Evolutionary conservation across 2,329 filamentous ascomycete genomes (phyloP), one percentile per base, ranked within the genome.

Genomic region (Fusarium tuaranense): DNA sequence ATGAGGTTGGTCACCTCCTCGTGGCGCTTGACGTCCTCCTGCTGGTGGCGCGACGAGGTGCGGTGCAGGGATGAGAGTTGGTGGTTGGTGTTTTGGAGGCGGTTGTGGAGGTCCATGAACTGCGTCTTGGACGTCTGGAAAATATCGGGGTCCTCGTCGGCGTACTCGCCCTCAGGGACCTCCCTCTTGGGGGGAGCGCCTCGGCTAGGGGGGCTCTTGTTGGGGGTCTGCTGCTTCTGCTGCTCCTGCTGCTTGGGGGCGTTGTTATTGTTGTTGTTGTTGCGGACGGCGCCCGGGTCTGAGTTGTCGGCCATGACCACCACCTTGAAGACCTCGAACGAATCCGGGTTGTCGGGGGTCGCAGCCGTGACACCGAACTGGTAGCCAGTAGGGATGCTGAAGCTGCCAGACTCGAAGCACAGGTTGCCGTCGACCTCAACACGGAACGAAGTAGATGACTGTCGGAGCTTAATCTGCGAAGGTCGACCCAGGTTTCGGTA

Each of bases 401-500:
- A 88, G 86, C 94, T 93, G 82, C 92, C 86, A 63, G 92, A 96
- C 80, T 94, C 90, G 85, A 99, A 98, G 86, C 97, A 99, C 46
- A 90, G 85, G 63, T 88, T 87, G 69, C 92, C 92, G 81, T 98
- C 97, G 36, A 98, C 87, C 63, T 92, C 90, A 68, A 99, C 95
- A 76, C 91, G 89, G 81, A 99, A 93, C 64, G 86, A 87, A 51
- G 87, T 87, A 51, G 87, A 83, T 20, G 89, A 89, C 80, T 94
- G 93, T 68, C 85, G 86, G 80, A 99, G 82, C 82, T 93, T 93
- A 80, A 99, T 84, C 78, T 93, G 91, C 57, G 94, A 95, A 18
- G 95, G 93, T 7, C 93, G 90, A 20, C 97, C 97, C 25, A 97
- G 88, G 84, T 99, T 99, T 76, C 97, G 93, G 87, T 98, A 99